Conservation (phyloP, 2,329 filamentous ascomycete species). For the Volutella citrinella region DNA sequence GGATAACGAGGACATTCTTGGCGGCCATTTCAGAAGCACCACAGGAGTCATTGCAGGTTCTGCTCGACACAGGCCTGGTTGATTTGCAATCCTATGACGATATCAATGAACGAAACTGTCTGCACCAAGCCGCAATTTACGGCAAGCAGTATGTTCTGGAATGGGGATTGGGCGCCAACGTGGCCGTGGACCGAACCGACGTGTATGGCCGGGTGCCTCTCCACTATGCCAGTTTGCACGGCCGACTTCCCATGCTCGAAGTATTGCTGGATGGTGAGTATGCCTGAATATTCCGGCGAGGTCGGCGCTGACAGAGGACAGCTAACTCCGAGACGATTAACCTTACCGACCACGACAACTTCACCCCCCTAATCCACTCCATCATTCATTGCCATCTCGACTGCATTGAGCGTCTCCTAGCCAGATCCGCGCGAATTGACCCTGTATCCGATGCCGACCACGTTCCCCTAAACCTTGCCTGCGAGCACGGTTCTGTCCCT, state of each 20-base stretch:
- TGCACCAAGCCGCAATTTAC: constrained; percentile 96
- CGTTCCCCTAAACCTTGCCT: constrained; percentile 90
- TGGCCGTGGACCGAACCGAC: constrained; percentile 78
- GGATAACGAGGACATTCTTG: constrained; percentile 85
- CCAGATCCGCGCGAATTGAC: constrained; percentile 78
- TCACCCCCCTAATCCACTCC: constrained; percentile 90
- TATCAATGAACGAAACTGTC: constrained; percentile 94
- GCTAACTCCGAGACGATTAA: constrained; percentile 75
- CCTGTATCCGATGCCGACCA: constrained; percentile 85
- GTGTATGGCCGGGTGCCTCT: constrained; percentile 92
- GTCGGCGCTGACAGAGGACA: constrained; percentile 27
- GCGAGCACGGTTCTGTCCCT: constrained; percentile 82
- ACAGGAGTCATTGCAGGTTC: constrained; percentile 67
- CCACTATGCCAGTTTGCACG: constrained; percentile 96
- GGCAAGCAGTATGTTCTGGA: constrained; percentile 76
- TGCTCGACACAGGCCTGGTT: constrained; percentile 78
- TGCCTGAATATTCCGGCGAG: background rate
- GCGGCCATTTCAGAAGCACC: constrained; percentile 85
- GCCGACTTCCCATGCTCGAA: constrained; percentile 78
- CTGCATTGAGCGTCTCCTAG: constrained; percentile 76
- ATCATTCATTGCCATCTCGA: constrained; percentile 84
- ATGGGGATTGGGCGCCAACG: constrained; percentile 70
- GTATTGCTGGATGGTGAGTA: constrained; percentile 62
- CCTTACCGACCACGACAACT: constrained; percentile 92
- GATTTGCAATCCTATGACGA: constrained; percentile 94